phyloP scores from a whole-genome alignment of 2,329 filamentous ascomycete genomes.

The Fusarium subglutinans region DNA sequence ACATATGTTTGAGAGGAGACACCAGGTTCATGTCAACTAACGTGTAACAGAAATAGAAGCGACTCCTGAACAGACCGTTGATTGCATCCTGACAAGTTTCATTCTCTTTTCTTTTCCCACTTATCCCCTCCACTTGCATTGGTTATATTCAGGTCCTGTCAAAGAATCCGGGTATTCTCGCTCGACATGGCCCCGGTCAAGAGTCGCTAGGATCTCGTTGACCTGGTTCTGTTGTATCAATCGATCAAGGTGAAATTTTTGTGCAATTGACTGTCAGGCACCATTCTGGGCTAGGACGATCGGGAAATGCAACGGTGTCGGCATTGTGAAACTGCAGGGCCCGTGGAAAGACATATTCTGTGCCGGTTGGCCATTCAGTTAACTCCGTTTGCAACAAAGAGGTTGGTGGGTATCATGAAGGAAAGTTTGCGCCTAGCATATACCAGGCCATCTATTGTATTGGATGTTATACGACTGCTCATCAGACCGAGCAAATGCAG shows the following conservation, averaged over 20 bases:
- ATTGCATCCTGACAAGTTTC: constrained; percentile 5
- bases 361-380: not conserved
- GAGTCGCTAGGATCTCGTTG: not conserved
- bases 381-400: not conserved
- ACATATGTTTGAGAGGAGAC: constrained; percentile 9
- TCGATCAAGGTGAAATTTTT: not conserved
- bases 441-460: not conserved
- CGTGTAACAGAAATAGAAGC: constrained; percentile 9
- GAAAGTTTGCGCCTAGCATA: constrained; percentile 12
- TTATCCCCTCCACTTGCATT: not conserved
- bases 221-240: not conserved
- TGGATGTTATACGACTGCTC: constrained; percentile 7
- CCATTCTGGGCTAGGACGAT: constrained; percentile 16
- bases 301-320: constrained; percentile 6
- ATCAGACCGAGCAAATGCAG: constrained; percentile 6
- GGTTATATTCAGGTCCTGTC: not conserved
- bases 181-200: not conserved
- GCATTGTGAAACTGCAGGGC: constrained; percentile 18
- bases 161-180: not conserved
- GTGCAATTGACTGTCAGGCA: not conserved
- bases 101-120: constrained; percentile 3
- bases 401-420: constrained; percentile 4
- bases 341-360: not conserved
- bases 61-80: not conserved
- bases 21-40: constrained; percentile 10